These are phyloP conservation scores for Rhizopogon sp. DNA, from an alignment of 768 basidiomycete genomes.

Conservation along the genomic window DNA sequence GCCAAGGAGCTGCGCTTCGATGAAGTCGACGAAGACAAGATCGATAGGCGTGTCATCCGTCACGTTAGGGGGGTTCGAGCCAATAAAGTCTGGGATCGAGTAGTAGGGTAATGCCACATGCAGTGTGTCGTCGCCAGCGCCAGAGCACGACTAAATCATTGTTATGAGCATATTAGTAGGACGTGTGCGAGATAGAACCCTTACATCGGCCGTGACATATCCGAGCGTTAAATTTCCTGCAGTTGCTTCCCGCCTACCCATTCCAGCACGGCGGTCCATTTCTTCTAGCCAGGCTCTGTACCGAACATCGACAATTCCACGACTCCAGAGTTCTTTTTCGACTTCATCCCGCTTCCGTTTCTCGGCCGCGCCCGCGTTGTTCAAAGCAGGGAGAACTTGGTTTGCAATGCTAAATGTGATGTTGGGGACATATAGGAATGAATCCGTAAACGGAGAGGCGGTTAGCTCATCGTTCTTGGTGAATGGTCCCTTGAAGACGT, in stretches of 20 bases:
- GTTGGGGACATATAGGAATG: conserved; percentile 57
- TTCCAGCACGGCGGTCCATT: conserved; percentile 39
- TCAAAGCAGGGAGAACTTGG: conserved; percentile 48
- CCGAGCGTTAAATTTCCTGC: conserved; percentile 58
- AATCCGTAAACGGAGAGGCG: conserved; percentile 62
- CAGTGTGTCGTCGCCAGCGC: conserved; percentile 65
- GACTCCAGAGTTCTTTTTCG: conserved; percentile 26
- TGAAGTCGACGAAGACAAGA: conserved; percentile 73
- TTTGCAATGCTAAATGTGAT: conserved; percentile 47
- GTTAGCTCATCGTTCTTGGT: conserved; percentile 80
- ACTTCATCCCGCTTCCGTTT: conserved; percentile 24
- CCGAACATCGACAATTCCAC: conserved; percentile 45
- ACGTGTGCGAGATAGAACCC: conserved; percentile 14
- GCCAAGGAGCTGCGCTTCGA: conserved; percentile 43
- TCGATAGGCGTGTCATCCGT: conserved; percentile 52
- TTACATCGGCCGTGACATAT: conserved; percentile 69
- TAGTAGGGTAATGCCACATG: conserved; percentile 61
- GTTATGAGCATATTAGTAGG: not conserved
- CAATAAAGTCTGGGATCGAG: conserved; percentile 51
- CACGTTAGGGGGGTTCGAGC: conserved; percentile 47
- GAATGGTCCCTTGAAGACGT: conserved; percentile 65
- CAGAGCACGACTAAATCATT: conserved; percentile 54
- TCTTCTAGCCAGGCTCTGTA: conserved; percentile 56
- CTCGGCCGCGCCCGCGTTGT: conserved; percentile 37
- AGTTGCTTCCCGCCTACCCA: conserved; percentile 31